Base-by-base conservation (phyloP, 768 basidiomycete genomes). In the Candolleomyces efflorescens region DNA sequence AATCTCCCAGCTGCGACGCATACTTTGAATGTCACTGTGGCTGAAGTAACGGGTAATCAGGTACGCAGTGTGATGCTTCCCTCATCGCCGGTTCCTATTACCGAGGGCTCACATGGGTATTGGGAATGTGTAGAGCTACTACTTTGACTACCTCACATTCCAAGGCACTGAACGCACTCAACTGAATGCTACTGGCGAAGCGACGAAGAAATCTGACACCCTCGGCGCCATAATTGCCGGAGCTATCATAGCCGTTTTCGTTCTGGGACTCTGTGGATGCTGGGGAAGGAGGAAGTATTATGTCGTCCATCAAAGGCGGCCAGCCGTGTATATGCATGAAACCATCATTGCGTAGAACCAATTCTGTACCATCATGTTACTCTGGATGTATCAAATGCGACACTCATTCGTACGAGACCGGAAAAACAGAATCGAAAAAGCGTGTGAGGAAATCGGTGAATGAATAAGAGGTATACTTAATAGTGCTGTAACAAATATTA, bases 41-140 rank as follows among this genome's bases (percentile, higher is more conserved):
- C 20, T 13, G 50, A 58, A 46, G 44, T 58, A n/a, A 52, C 50
- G 11, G 56, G 51, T n/a, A 41, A 58, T 22, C 56, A 58, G 56
- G 56, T 58, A 23, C 20, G 37, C 38, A 13, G 3, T 17, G n/a
- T n/a, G n/a, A 26, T 4, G 2, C 53, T 38, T 12, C 11, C 38
- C 5, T 38, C n/a, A n/a, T n/a, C n/a, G n/a, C n/a, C n/a, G n/a
- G n/a, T n/a, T n/a, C n/a, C n/a, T n/a, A n/a, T n/a, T n/a, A n/a
- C n/a, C n/a, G n/a, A n/a, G n/a, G n/a, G n/a, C n/a, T n/a, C n/a
- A n/a, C n/a, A n/a, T n/a, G n/a, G n/a, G n/a, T n/a, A n/a, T n/a
- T n/a, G n/a, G n/a, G n/a, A n/a, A n/a, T n/a, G n/a, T n/a, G n/a
- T n/a, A 54, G 53, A 36, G 22, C 22, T 51, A 36, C 37, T 50